These are phyloP conservation scores for Pseudogymnoascus sp. DNA, from an alignment of 2,329 filamentous ascomycete genomes.

Conservation along the genomic window DNA sequence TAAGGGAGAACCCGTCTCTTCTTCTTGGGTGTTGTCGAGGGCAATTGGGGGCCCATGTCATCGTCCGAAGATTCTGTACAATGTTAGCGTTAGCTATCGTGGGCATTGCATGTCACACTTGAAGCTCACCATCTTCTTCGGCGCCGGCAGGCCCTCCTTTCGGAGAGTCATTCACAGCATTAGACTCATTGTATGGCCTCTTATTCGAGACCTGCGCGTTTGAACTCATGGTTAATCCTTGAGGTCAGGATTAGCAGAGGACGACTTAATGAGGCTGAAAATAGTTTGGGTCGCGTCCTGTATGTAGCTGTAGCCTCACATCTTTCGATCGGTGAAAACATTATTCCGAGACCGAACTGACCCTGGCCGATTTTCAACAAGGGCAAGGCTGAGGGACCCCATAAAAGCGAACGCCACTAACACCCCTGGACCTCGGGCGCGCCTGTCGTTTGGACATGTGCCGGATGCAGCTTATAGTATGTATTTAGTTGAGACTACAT, in stretches of 20 bases:
- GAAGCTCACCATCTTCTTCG: slow-evolving; percentile 1
- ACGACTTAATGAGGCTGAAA: slow-evolving; percentile 7
- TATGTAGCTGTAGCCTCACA: background rate
- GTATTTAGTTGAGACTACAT: background rate
- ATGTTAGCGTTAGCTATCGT: background rate
- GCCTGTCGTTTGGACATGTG: slow-evolving; percentile 10
- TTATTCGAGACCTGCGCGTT: slow-evolving; percentile 5
- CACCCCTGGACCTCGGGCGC: background rate
- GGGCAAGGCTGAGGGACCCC: slow-evolving; percentile 2
- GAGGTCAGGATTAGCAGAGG: background rate
- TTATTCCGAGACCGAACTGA: background rate
- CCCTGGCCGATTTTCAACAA: background rate
- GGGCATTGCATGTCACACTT: background rate
- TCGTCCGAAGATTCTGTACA: slow-evolving; percentile 63
- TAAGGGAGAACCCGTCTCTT: slow-evolving; percentile 86
- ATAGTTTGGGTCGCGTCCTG: slow-evolving; percentile 3
- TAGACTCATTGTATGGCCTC: slow-evolving; percentile 5
- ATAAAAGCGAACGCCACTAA: background rate
- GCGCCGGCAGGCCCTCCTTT: background rate
- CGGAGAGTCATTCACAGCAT: slow-evolving; percentile 2
- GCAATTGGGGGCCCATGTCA: slow-evolving; percentile 88
- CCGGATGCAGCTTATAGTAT: background rate
- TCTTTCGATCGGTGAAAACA: background rate
- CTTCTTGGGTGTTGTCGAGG: slow-evolving; percentile 77
- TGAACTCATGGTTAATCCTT: background rate